Percentiles rank a stretch among this genome's conserved stretches.
Conservation (phyloP, 768 basidiomycete genomes). For the Hypsizygus marmoreus region DNA sequence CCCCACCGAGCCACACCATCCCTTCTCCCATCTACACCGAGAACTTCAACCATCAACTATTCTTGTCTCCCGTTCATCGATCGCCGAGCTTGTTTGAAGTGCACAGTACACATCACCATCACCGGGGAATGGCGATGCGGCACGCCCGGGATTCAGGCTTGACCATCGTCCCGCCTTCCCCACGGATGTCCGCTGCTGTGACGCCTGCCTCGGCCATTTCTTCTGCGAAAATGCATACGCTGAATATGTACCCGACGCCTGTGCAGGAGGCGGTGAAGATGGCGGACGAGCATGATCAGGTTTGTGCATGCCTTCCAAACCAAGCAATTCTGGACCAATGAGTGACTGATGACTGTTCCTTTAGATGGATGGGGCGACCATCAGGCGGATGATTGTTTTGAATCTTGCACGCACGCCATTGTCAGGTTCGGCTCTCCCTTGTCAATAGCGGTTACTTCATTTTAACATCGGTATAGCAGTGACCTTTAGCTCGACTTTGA, state of each 20-base stretch:
- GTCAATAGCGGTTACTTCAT: neutral
- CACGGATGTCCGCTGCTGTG: constrained; percentile 9
- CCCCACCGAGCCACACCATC: constrained; percentile 21
- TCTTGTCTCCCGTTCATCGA: constrained; percentile 25
- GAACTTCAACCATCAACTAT: constrained; percentile 23
- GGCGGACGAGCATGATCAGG: neutral
- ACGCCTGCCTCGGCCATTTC: constrained; percentile 4
- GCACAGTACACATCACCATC: constrained; percentile 21
- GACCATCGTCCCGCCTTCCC: constrained; percentile 21
- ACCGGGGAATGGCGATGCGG: constrained; percentile 15
- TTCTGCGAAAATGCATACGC: constrained; percentile 4
- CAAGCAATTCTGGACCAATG: neutral
- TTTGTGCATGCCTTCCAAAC: neutral
- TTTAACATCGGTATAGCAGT: neutral
- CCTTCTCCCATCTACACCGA: constrained; percentile 22
- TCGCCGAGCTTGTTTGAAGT: constrained; percentile 33
- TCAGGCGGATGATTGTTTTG: constrained; percentile 39
- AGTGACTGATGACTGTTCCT: neutral
- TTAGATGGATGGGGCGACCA: constrained; percentile 29
- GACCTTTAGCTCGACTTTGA: neutral
- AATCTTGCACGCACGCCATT: constrained; percentile 25
- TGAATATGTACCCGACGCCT: neutral
- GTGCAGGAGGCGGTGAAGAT: neutral
- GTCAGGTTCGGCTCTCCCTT: constrained; percentile 11
- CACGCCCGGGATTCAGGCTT: constrained; percentile 11